Evolutionary conservation across 805 yeast genomes (phyloP).

Genomic region (Wickerhamiella lipophila): DNA sequence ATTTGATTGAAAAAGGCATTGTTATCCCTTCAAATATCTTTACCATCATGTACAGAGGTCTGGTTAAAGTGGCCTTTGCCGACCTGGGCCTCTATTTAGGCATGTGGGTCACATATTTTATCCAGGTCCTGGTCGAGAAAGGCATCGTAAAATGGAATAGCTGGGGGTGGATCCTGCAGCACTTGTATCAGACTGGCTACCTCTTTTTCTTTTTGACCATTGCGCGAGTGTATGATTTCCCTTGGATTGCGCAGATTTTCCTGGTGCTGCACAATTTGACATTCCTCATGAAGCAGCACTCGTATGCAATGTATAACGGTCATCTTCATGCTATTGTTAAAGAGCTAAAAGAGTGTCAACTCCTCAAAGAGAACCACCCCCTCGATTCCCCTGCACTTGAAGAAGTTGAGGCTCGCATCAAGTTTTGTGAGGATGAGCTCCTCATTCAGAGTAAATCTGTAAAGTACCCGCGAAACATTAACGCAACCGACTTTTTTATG

Average conservation of each 20-base stretch:
- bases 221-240: constrained; percentile 45
- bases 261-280: constrained; percentile 75
- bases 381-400: background rate
- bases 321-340: constrained; percentile 39
- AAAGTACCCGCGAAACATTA: constrained; percentile 63
- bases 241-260: constrained; percentile 88
- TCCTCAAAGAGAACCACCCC: constrained; percentile 20
- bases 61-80: constrained; percentile 54
- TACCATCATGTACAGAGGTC: constrained; percentile 43
- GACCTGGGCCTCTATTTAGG: constrained; percentile 65
- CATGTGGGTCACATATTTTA: constrained; percentile 44
- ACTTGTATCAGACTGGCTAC: constrained; percentile 42
- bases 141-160: constrained; percentile 45
- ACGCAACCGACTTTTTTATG: constrained; percentile 50
- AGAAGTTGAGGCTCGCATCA: constrained; percentile 37
- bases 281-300: constrained; percentile 87
- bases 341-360: constrained; percentile 10
- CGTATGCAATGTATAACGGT: constrained; percentile 85
- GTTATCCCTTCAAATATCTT: constrained; percentile 43
- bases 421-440: constrained; percentile 64
- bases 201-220: constrained; percentile 42
- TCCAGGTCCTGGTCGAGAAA: constrained; percentile 44
- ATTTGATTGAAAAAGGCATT: constrained; percentile 36
- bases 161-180: constrained; percentile 52
- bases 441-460: constrained; percentile 38